Evolutionary conservation across 1,284 basidiomycete genomes (phyloP).

Genomic region (Rhodotorula sp.): DNA sequence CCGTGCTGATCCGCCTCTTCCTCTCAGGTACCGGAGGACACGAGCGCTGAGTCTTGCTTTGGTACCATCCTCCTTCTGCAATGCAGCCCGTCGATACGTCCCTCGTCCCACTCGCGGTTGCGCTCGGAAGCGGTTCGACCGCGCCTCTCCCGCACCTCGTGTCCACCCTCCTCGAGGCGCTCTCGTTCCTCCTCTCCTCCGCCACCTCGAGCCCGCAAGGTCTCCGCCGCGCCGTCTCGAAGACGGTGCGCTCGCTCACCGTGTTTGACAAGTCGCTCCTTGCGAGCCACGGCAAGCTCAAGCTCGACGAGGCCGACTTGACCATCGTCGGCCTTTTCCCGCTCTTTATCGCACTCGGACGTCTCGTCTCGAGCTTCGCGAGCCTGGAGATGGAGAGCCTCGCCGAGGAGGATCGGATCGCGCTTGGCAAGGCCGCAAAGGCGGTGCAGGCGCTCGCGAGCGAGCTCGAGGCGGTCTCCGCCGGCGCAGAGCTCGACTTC

Average conservation of each 20-base stretch:
- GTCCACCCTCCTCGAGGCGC: conserved; percentile 29
- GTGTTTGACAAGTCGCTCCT: conserved; percentile 41
- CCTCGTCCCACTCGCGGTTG: conserved; percentile 24
- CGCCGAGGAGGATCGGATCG: conserved; percentile 5
- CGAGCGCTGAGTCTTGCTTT: conserved; percentile 17
- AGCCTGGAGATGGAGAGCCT: not conserved
- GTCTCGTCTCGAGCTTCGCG: conserved; percentile 14
- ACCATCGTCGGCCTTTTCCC: conserved; percentile 28
- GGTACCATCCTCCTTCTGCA: conserved; percentile 5
- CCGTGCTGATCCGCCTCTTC: conserved; percentile 26
- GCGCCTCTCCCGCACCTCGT: not conserved
- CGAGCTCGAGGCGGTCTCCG: conserved; percentile 49
- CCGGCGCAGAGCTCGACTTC: conserved; percentile 51
- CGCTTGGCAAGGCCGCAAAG: conserved; percentile 9
- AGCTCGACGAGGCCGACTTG: conserved; percentile 36
- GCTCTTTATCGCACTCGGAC: conserved; percentile 17
- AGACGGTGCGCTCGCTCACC: conserved; percentile 20
- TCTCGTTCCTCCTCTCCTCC: conserved; percentile 21
- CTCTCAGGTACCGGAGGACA: not conserved
- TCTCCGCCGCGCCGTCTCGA: conserved; percentile 15
- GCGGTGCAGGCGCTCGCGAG: conserved; percentile 27
- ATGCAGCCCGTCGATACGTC: conserved; percentile 41
- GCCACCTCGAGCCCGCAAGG: conserved; percentile 9
- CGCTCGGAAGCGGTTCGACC: not conserved
- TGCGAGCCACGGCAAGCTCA: conserved; percentile 30